Evolutionary conservation across 2,329 filamentous ascomycete genomes (phyloP).

Genomic region (Aspergillus sp.): DNA sequence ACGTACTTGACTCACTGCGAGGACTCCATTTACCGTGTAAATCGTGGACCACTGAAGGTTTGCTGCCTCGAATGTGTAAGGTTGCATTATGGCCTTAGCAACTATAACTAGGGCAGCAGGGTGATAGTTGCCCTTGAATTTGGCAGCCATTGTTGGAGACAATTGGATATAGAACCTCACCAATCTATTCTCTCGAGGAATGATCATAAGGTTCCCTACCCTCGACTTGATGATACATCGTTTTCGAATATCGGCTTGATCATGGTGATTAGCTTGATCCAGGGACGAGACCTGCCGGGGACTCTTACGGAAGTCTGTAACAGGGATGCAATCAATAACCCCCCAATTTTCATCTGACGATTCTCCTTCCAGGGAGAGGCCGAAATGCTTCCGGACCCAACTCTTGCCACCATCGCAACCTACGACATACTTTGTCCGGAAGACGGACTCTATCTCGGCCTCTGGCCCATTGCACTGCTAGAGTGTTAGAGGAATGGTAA

Average conservation of each 20-base stretch:
- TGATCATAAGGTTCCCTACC: background rate
- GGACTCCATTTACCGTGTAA: background rate
- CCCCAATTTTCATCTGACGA: constrained; percentile 9
- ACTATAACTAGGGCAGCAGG: background rate
- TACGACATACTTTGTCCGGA: constrained; percentile 12
- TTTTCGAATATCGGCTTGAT: background rate
- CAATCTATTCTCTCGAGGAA: background rate
- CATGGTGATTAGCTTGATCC: constrained; percentile 8
- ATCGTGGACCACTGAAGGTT: background rate
- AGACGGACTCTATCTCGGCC: background rate
- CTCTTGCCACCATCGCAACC: constrained; percentile 19
- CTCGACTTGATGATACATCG: background rate
- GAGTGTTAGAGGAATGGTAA: too few species aligned
- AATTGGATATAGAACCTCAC: constrained; percentile 1
- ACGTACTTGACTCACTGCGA: too few species aligned
- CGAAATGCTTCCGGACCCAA: constrained; percentile 10
- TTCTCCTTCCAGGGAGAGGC: constrained; percentile 3
- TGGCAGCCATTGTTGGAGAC: background rate
- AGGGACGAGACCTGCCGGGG: background rate
- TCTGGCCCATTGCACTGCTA: constrained; percentile 1
- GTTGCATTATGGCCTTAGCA: background rate
- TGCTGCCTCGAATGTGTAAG: background rate
- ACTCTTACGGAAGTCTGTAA: background rate
- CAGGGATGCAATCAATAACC: background rate
- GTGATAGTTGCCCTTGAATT: background rate